Base-by-base conservation (phyloP, 2,329 filamentous ascomycete genomes). In the Colletotrichum sp. region DNA sequence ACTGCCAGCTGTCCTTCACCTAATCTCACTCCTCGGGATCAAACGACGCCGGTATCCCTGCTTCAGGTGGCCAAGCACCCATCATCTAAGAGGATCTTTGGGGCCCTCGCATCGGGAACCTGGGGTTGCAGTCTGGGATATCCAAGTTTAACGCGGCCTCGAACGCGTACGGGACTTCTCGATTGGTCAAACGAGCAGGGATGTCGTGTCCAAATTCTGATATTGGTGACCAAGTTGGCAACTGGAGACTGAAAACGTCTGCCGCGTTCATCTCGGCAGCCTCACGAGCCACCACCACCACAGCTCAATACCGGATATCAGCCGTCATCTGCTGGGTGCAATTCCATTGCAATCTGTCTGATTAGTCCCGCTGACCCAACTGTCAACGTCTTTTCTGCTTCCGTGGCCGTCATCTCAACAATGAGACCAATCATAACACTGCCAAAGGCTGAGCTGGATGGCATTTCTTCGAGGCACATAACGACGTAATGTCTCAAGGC, bases 221-320 rank as follows among this genome's bases (percentile, higher is more conserved):
- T 44, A 30, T 36, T 68, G 16, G 24, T 39, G 26, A 44, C 70
- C 24, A 49, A 65, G 34, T 68, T 68, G 70, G 64, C 55, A 64
- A 68, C 28, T 64, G 44, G 64, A 59, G 44, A 68, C n/a, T 55
- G 60, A 67, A 44, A 68, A 73, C 21, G 57, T 28, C 64, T 60
- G 34, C 34, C 30, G 49, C 32, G 49, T 39, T 76, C 70, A 76
- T 73, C 44, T 76, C 69, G 73, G 64, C 69, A 76, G 70, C 57
- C 57, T 76, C 70, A 66, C 57, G 70, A 36, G 57, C 69, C 69
- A 63, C 63, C 32, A 67, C 24, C 44, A 52, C 44, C 44, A 52
- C 44, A 52, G 10, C 44, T 52, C 44, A 52, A 52, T 52, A 62
- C 49, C 28, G 70, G 44, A 36, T 49, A 73, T 65, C 32, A 59